Evolutionary conservation across 208 protist genomes (phyloP).

Genomic region (Trypanosoma cruzi): DNA sequence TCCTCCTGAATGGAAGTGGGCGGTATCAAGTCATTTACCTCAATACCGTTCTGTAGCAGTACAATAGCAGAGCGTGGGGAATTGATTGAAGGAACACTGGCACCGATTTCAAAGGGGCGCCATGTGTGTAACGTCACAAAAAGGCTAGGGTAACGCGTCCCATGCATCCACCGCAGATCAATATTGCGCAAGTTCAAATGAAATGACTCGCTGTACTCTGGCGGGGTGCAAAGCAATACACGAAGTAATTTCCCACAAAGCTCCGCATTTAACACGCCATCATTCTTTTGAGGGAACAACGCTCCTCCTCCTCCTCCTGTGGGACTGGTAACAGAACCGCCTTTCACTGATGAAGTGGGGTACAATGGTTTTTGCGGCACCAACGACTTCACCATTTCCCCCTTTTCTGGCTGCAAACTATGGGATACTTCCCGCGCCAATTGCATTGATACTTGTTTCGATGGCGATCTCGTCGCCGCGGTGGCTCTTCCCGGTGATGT

Average conservation of each 20-base stretch:
- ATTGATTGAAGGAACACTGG: constrained; percentile 39
- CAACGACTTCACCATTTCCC: neutral
- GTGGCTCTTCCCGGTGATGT: neutral
- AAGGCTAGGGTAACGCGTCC: constrained; percentile 33
- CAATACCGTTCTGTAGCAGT: constrained; percentile 71
- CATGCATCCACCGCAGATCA: constrained; percentile 73
- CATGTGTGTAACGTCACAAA: constrained; percentile 43
- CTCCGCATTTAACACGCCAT: constrained; percentile 27
- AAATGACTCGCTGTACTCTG: constrained; percentile 64
- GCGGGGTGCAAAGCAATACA: constrained; percentile 64
- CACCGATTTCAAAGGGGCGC: constrained; percentile 1
- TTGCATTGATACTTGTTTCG: too few relatives aligned
- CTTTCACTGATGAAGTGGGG: neutral
- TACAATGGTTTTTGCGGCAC: neutral
- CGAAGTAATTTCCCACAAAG: constrained; percentile 57
- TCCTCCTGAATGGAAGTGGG: constrained; percentile 21
- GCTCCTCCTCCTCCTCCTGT: too few relatives aligned
- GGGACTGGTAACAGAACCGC: neutral
- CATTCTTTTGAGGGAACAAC: neutral
- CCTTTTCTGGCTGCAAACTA: neutral
- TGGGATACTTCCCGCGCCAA: neutral
- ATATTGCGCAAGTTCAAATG: constrained; percentile 52
- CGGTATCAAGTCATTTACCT: constrained; percentile 44
- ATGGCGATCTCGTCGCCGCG: too few relatives aligned
- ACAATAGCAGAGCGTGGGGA: constrained; percentile 85